Evolutionary conservation across 176 grass and related monocot species (phyloP), one percentile per base, ranked within the genome.

Genomic region (Triticum turgidum): DNA sequence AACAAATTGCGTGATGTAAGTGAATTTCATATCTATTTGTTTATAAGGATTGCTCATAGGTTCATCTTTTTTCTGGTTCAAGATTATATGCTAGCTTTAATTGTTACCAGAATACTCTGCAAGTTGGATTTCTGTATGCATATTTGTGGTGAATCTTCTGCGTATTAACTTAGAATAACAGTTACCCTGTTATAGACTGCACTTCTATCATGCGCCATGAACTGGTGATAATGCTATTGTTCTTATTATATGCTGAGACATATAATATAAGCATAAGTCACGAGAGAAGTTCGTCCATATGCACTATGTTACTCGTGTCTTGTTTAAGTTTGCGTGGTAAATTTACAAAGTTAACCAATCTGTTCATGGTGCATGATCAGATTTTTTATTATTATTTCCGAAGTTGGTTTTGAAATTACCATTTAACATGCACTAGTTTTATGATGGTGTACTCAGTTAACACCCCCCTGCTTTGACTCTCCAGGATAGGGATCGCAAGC

Each of bases 1-100:
- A 99, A 99, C 56, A 96, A 70, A 85, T 72, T 99, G 86, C 97
- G 97, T 90, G 92, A 99, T 94, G 97, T 99, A 87, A 84, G 97
- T 94, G 78, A 73, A 65, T 9, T 69, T 80, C n/a, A 73, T 81
- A 78, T 66, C 15, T 80, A 1, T 73, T 69, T 73, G n/a, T 73
- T 91, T 70, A 18, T 52, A 25, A 34, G 15, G 13, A 12, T 81
- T 63, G 69, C 30, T 9, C 25, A 89, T 45, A 4, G 34, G 9
- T 34, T 66, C 5, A 52, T 65, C 59, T 37, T 0, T 64, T 89
- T 82, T 24, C 30, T 81, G 11, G 1, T 24, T 84, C 7, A 47
- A 67, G 11, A 79, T 9, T 41, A 51, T 5, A 68, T 49, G 11
- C 1, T 74, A 76, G 24, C 15, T 44, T 64, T 72, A 37, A 32